phyloP scores from a whole-genome alignment of 345 rosid species.

The Clausena lansium region DNA sequence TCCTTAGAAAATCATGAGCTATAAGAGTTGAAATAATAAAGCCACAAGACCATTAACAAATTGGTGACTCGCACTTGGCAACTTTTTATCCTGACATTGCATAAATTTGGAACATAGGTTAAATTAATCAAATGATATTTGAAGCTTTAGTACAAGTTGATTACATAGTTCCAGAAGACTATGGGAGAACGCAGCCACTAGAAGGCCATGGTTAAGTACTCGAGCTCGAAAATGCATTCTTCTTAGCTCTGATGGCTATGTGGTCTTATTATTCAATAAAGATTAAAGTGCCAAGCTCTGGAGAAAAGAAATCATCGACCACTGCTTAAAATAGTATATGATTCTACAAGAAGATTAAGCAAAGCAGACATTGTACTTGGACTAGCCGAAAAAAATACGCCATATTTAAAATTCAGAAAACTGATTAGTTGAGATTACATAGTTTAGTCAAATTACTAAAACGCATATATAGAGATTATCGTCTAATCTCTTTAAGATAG shows the following conservation, averaged over 20 bases:
- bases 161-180: too few species aligned
- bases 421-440: neutral
- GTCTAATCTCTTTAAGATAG: neutral
- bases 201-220: neutral
- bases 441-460: neutral
- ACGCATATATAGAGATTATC: neutral
- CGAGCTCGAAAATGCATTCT: neutral
- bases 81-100: neutral
- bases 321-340: too few species aligned
- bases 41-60: neutral
- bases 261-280: neutral
- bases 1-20: neutral
- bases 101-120: neutral
- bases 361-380: neutral
- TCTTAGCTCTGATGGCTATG: neutral
- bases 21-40: neutral
- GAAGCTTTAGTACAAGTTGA: neutral
- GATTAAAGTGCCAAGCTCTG: neutral
- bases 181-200: neutral
- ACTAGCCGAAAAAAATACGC: neutral
- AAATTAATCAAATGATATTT: neutral
- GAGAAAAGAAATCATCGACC: neutral
- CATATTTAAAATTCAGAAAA: neutral
- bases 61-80: neutral
- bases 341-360: neutral